Percentiles rank a stretch among this genome's conserved stretches.
Conservation (phyloP, 202 grass and related monocot species). For the Bolboschoenoplectus hybrid region DNA sequence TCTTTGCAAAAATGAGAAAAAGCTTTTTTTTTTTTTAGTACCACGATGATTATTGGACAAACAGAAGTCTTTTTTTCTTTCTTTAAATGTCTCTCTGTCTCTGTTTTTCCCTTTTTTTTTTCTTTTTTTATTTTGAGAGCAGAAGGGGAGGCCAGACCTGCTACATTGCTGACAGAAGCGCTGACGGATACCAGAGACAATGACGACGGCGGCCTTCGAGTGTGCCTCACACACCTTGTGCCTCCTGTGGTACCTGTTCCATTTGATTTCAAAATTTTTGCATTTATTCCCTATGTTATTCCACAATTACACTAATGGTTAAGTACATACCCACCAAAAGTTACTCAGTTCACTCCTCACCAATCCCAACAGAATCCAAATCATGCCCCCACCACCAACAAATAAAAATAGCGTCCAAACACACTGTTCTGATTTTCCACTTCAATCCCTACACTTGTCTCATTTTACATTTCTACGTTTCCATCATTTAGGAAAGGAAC, state of each 20-base stretch:
- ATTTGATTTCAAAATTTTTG: constrained; percentile 40
- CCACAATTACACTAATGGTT: not conserved
- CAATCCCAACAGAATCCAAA: constrained; percentile 26
- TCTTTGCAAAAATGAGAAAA: not conserved
- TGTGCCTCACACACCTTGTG: constrained; percentile 89
- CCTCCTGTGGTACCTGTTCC: constrained; percentile 79
- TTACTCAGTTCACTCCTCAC: not conserved
- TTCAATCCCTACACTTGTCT: constrained; percentile 16
- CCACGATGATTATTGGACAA: not conserved
- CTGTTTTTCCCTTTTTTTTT: not conserved
- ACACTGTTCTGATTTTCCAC: not conserved
- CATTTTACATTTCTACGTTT: not conserved
- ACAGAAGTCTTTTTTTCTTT: not conserved
- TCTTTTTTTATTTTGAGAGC: not conserved
- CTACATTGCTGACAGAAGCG: constrained; percentile 96
- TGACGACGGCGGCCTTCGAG: constrained; percentile 75
- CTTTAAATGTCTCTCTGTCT: not conserved
- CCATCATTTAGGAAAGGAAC: not conserved
- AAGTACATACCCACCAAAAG: not conserved
- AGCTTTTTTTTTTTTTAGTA: not conserved
- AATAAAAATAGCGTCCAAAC: not conserved
- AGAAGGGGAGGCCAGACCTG: constrained; percentile 46
- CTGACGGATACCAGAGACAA: constrained; percentile 72
- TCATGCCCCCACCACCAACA: constrained; percentile 13
- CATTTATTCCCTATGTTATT: constrained; percentile 11